Percentiles rank a stretch among this genome's conserved stretches.
Conservation (phyloP, 2,329 filamentous ascomycete species). For the Colletotrichum zoysiae region DNA sequence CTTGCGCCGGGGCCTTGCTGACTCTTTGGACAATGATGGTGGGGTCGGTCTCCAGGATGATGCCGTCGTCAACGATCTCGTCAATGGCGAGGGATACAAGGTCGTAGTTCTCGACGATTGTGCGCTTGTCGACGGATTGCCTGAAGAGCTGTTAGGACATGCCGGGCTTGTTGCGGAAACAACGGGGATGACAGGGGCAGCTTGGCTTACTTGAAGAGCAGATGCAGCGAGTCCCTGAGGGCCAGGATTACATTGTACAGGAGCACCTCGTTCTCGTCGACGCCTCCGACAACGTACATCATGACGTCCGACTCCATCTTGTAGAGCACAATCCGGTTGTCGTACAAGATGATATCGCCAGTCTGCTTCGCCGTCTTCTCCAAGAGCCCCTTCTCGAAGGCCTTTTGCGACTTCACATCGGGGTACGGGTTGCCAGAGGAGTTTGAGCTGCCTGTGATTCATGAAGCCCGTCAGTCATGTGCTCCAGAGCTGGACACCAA, state of each 20-base stretch:
- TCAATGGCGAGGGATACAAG: slow-evolving; percentile 93
- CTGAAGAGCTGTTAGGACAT: slow-evolving; percentile 58
- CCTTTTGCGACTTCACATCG: slow-evolving; percentile 91
- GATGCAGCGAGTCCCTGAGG: slow-evolving; percentile 89
- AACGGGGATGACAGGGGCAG: slow-evolving; percentile 18
- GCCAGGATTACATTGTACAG: slow-evolving; percentile 95
- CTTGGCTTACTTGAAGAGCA: slow-evolving; percentile 89
- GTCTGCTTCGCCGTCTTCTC: slow-evolving; percentile 97
- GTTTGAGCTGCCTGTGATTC: slow-evolving; percentile 11
- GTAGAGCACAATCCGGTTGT: slow-evolving; percentile 96
- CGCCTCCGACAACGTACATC: slow-evolving; percentile 90
- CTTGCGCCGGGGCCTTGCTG: slow-evolving; percentile 90
- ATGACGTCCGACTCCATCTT: slow-evolving; percentile 98
- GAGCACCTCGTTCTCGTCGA: slow-evolving; percentile 96
- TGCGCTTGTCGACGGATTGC: slow-evolving; percentile 96
- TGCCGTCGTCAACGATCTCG: slow-evolving; percentile 94
- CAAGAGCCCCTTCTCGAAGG: slow-evolving; percentile 94
- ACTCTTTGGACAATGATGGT: slow-evolving; percentile 93
- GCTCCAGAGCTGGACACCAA: slow-evolving; percentile 21
- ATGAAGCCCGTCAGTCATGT: slow-evolving; percentile 7
- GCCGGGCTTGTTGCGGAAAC: neutral
- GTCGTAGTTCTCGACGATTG: slow-evolving; percentile 96
- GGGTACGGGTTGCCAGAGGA: slow-evolving; percentile 79
- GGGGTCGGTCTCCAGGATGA: slow-evolving; percentile 96
- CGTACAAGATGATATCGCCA: slow-evolving; percentile 96